Base-by-base conservation (phyloP, 257 asterid species). In the Voacanga thouarsii region DNA sequence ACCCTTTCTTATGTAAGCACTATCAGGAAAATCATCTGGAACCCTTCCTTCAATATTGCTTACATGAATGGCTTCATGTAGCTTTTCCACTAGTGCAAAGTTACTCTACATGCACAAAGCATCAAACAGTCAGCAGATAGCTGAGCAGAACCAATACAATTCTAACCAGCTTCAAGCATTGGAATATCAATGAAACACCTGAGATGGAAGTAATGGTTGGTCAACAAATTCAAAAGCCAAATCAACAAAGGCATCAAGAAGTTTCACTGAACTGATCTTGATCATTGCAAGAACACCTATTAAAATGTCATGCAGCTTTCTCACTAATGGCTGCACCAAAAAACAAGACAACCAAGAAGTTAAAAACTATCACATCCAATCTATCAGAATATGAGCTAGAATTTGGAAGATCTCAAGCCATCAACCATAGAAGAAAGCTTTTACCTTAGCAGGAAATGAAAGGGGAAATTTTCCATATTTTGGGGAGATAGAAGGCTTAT, bases 1-100 rank as follows among this genome's bases (percentile, higher is more conserved):
- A 89, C 96, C 94, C 47, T 91, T 89, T 88, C 94, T 89, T 60
- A 91, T 77, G 84, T 91, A 89, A 71, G 83, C 88, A 1, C 92
- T 94, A 21, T 74, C 84, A 0, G 91, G 94, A 79, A 91, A 91
- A 82, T 85, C 89, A 73, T 84, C 49, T 2, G 96, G 91, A 56
- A 91, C 85, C 0, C 60, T 69, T 15, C 96, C 94, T 15, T 83
- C 77, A 37, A 87, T 49, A 23, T 75, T 60, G 10, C 68, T 70
- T 33, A 80, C 86, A 41, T 1, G 16, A 10, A 82, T 75, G 1
- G 85, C 81, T 71, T 81, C 82, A 30, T 80, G 90, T 5, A 82
- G 81, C 86, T 88, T 91, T 79, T 88, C 92, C 8, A 88, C 92
- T 1, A 94, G 94, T 77, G 89, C 89, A 83, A 87, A 89, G 74